Conservation (phyloP, 116 monocot genomes). For the Trichopus zeylanicus region DNA sequence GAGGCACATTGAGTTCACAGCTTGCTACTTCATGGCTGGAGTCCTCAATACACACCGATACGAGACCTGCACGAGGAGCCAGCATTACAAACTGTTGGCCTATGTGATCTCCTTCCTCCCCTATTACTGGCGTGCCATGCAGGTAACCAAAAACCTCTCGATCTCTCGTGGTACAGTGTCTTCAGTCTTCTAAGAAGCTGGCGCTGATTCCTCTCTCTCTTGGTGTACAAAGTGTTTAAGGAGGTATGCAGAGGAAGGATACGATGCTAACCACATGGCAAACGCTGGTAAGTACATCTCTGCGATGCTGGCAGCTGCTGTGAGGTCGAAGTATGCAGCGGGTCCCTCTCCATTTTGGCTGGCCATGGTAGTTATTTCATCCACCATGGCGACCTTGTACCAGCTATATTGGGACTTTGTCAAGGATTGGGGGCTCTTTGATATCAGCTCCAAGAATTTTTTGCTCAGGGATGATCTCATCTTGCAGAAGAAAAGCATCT, state of each 20-base stretch:
- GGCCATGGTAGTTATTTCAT: constrained; percentile 38
- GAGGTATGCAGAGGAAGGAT: constrained; percentile 85
- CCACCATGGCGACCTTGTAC: constrained; percentile 63
- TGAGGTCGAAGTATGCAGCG: constrained; percentile 57
- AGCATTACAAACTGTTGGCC: constrained; percentile 56
- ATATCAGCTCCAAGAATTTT: constrained; percentile 38
- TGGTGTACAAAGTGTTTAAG: constrained; percentile 47
- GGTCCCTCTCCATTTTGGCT: constrained; percentile 56
- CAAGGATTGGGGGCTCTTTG: constrained; percentile 88
- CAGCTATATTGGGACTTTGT: constrained; percentile 98
- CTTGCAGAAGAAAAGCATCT: constrained; percentile 65
- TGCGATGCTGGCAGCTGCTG: constrained; percentile 80
- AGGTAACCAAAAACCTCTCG: constrained; percentile 41
- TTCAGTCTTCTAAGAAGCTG: no score
- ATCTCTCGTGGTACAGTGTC: no score
- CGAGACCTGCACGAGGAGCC: constrained; percentile 50
- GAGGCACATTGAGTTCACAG: constrained; percentile 85
- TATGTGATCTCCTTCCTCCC: constrained; percentile 89
- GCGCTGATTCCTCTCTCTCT: neutral
- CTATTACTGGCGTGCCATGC: constrained; percentile 93
- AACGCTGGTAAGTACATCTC: constrained; percentile 92
- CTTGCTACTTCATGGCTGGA: constrained; percentile 75
- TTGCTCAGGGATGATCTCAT: constrained; percentile 82
- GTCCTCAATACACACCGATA: constrained; percentile 39
- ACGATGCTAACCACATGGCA: constrained; percentile 80